Evolutionary conservation across 2,329 filamentous ascomycete genomes (phyloP).

Genomic region (Sarocladium strictum): DNA sequence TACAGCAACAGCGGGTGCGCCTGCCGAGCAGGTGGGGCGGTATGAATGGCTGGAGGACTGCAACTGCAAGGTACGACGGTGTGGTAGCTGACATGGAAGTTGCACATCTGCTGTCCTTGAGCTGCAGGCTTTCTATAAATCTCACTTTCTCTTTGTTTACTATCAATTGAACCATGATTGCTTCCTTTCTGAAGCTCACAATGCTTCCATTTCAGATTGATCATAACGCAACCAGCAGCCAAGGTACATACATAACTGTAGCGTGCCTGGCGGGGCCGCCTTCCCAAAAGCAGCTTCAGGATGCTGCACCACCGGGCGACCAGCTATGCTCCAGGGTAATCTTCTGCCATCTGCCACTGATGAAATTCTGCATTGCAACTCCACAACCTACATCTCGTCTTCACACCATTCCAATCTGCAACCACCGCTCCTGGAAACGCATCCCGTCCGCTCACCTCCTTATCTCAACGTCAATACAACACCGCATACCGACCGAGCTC

Average conservation of each 20-base stretch:
- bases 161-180: too few species aligned
- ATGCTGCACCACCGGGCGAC: neutral
- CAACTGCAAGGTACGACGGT: conserved; percentile 1
- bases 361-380: conserved; percentile 8
- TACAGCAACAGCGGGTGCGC: too few species aligned
- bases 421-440: conserved; percentile 5
- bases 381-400: conserved; percentile 6
- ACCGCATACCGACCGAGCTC: neutral
- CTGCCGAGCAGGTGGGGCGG: conserved; percentile 4
- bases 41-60: neutral
- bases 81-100: neutral
- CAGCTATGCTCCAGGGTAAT: neutral
- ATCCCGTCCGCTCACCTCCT: neutral
- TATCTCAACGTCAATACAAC: neutral
- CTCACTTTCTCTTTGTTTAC: too few species aligned
- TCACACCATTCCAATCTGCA: conserved; percentile 10
- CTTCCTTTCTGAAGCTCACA: neutral
- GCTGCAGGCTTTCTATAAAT: neutral
- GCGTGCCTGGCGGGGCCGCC: neutral
- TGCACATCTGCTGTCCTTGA: neutral
- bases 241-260: neutral
- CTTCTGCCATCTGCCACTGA: neutral
- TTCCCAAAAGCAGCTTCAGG: conserved; percentile 6
- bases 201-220: neutral
- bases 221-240: neutral